A percentile compares a stretch with the other conserved stretches of the same genome.
These are phyloP conservation scores for Dalbergia oliveri DNA, from an alignment of 306 rosid species.

Conservation along the genomic window DNA sequence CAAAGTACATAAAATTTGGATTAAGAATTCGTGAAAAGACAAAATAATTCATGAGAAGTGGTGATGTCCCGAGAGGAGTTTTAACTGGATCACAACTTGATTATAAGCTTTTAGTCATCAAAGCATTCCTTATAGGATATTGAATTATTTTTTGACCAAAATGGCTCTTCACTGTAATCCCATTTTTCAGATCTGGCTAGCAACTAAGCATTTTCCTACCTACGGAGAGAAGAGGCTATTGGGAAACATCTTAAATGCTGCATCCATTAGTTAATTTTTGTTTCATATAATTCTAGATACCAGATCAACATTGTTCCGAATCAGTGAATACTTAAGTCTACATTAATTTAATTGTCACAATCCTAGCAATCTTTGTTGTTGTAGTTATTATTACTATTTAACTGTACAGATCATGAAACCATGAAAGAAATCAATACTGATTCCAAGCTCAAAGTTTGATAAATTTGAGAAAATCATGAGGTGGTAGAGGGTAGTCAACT, in stretches of 20 bases:
- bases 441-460: slow-evolving; percentile 4
- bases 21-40: not conserved
- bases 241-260: slow-evolving; percentile 2
- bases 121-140: not conserved
- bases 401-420: slow-evolving; percentile 5
- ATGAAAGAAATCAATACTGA: slow-evolving; percentile 5
- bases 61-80: not conserved
- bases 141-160: slow-evolving; percentile 29
- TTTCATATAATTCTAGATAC: not conserved
- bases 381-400: not conserved
- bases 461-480: no score
- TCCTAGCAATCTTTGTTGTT: slow-evolving; percentile 2
- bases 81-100: not conserved
- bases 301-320: no score
- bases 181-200: not conserved
- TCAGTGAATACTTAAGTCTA: slow-evolving; percentile 12
- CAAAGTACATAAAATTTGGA: not conserved
- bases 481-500: no score
- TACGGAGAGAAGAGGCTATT: slow-evolving; percentile 15
- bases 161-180: not conserved
- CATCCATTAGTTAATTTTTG: not conserved
- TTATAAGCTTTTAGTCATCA: not conserved
- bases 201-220: not conserved
- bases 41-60: slow-evolving; percentile 11
- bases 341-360: slow-evolving; percentile 31